phyloP scores from a whole-genome alignment of 306 rosid species.

The Sindora glabra region DNA sequence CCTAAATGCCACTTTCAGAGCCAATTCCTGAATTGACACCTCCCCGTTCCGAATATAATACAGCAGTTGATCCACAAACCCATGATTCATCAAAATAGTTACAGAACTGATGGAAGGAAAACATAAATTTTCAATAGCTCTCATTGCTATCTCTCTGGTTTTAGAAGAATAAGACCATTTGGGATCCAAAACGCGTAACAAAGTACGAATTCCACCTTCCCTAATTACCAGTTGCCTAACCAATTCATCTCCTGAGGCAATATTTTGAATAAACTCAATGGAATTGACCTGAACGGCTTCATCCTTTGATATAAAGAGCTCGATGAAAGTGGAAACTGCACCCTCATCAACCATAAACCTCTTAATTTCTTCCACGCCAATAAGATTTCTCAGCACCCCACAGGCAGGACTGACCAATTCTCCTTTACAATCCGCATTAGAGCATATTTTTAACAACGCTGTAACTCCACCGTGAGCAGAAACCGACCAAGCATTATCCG shows the following conservation, averaged over 20 bases:
- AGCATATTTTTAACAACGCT: constrained; percentile 57
- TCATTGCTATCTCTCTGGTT: constrained; percentile 46
- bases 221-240: constrained; percentile 38
- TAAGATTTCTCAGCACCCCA: constrained; percentile 64
- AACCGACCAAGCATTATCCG: constrained; percentile 81
- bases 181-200: constrained; percentile 50
- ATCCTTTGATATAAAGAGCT: constrained; percentile 46
- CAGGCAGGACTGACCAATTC: constrained; percentile 63
- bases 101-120: constrained; percentile 38
- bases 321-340: constrained; percentile 43
- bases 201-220: constrained; percentile 63
- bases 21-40: constrained; percentile 61
- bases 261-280: constrained; percentile 44
- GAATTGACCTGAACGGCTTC: constrained; percentile 63
- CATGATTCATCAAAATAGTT: constrained; percentile 39
- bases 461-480: constrained; percentile 91
- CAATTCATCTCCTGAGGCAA: constrained; percentile 64
- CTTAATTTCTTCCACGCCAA: constrained; percentile 68
- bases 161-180: constrained; percentile 41
- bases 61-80: constrained; percentile 60
- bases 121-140: constrained; percentile 56
- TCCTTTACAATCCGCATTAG: constrained; percentile 22
- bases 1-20: constrained; percentile 56
- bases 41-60: constrained; percentile 59
- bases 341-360: constrained; percentile 80